These are phyloP conservation scores for Elaeis guineensis DNA, from an alignment of 176 grass and related monocot species.

Conservation along the genomic window DNA sequence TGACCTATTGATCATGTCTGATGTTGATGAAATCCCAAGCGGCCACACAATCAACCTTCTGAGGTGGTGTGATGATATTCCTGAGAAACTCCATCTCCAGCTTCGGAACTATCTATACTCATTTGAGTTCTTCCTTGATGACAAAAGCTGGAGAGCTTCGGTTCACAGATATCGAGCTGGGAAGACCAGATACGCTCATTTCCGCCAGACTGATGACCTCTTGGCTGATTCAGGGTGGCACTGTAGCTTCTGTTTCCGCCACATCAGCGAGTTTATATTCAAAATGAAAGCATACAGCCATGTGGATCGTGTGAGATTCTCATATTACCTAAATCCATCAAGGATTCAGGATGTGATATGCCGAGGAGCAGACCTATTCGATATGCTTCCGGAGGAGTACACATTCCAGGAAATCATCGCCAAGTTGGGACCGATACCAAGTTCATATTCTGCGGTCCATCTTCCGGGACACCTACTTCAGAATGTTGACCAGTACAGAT, in stretches of 20 bases:
- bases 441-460: constrained; percentile 66
- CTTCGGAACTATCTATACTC: constrained; percentile 86
- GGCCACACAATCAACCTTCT: constrained; percentile 75
- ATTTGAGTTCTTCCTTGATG: constrained; percentile 68
- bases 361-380: constrained; percentile 63
- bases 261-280: constrained; percentile 68
- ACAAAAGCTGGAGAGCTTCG: constrained; percentile 77
- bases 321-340: constrained; percentile 50
- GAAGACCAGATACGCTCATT: constrained; percentile 71
- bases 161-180: constrained; percentile 65
- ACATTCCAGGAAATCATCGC: constrained; percentile 90
- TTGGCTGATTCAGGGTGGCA: constrained; percentile 92
- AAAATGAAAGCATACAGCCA: constrained; percentile 95
- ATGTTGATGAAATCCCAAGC: constrained; percentile 87
- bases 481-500: constrained; percentile 55
- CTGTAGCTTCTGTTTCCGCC: constrained; percentile 83
- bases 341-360: constrained; percentile 87
- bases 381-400: constrained; percentile 90
- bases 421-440: constrained; percentile 68
- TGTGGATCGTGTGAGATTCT: constrained; percentile 62
- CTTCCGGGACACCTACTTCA: constrained; percentile 64
- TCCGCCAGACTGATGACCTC: constrained; percentile 62
- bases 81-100: constrained; percentile 68
- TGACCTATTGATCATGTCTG: constrained; percentile 90
- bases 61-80: constrained; percentile 75